A percentile compares a stretch with the other conserved stretches of the same genome.
Conservation (phyloP, 2,329 filamentous ascomycete genomes). For the Colletotrichum euphorbiae region DNA sequence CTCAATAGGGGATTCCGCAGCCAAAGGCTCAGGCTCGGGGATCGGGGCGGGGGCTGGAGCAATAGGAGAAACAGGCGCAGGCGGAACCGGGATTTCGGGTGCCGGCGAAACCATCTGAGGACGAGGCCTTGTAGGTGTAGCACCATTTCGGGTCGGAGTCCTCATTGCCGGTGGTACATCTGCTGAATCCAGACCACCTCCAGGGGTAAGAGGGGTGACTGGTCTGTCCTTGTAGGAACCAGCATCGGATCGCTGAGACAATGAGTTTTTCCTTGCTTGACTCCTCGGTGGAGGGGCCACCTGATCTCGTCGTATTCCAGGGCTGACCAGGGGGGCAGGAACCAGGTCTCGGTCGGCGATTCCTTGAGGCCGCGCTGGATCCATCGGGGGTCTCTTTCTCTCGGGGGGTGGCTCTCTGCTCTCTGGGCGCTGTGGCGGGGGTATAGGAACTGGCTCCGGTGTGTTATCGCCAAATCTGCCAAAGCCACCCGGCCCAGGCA, state of each 20-base stretch:
- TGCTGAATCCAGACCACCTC: constrained; percentile 6
- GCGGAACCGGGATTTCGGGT: constrained; percentile 26
- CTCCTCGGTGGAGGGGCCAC: constrained; percentile 63
- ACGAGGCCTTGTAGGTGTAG: constrained; percentile 25
- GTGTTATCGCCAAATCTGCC: constrained; percentile 50
- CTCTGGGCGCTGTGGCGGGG: constrained; percentile 44
- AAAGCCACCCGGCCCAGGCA: constrained; percentile 53
- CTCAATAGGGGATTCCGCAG: constrained; percentile 5
- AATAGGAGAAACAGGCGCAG: constrained; percentile 31
- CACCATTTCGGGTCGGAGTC: constrained; percentile 33
- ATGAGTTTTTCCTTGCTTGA: constrained; percentile 59
- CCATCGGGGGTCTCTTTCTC: constrained; percentile 75
- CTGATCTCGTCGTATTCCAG: constrained; percentile 57
- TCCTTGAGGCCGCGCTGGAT: constrained; percentile 64
- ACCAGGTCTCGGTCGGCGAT: constrained; percentile 64
- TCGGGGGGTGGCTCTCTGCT: constrained; percentile 66
- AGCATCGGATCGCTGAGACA: constrained; percentile 48
- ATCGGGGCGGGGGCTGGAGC: constrained; percentile 8
- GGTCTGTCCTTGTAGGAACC: constrained; percentile 51
- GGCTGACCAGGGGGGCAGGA: constrained; percentile 68
- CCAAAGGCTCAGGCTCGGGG: constrained; percentile 16
- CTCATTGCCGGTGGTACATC: constrained; percentile 29
- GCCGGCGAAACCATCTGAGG: constrained; percentile 21
- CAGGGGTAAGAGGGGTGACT: constrained; percentile 40
- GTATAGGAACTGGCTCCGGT: constrained; percentile 43